phyloP scores from a whole-genome alignment of 768 basidiomycete genomes.

The Hirschioporus abietinus region DNA sequence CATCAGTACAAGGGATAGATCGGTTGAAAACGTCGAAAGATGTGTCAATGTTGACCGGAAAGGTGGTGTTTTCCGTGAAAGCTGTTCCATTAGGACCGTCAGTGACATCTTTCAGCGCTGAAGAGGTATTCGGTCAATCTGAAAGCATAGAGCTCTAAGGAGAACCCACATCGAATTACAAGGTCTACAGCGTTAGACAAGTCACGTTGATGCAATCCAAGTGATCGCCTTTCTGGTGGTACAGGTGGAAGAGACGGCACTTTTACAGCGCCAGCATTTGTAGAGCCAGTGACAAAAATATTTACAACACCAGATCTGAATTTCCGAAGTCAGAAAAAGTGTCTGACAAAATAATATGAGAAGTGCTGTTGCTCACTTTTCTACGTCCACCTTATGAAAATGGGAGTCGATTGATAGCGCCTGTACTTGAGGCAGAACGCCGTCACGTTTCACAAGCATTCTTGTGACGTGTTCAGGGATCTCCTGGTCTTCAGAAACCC shows the following conservation, averaged over 20 bases:
- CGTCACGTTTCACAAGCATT: conserved; percentile 29
- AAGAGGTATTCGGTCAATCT: too few relatives aligned
- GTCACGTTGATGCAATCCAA: too few relatives aligned
- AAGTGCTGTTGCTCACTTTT: not conserved
- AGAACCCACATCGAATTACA: too few relatives aligned
- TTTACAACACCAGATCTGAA: too few relatives aligned
- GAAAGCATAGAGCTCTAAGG: too few relatives aligned
- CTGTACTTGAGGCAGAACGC: conserved; percentile 29
- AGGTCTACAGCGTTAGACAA: too few relatives aligned
- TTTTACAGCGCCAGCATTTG: too few relatives aligned
- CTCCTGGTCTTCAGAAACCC: conserved; percentile 38
- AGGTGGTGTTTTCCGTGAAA: not conserved
- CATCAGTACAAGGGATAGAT: not conserved
- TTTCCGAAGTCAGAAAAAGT: not conserved
- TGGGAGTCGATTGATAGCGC: conserved; percentile 37
- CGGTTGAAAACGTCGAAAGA: not conserved
- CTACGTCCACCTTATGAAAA: conserved; percentile 12
- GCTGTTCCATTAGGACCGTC: not conserved
- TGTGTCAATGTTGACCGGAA: not conserved
- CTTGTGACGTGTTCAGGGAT: conserved; percentile 29
- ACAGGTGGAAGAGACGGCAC: too few relatives aligned
- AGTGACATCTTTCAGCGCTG: too few relatives aligned
- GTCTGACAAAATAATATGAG: not conserved
- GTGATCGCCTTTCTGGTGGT: too few relatives aligned
- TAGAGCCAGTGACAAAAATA: too few relatives aligned